These are phyloP conservation scores for Funneliformis geosporum DNA, from an alignment of 192 early-diverging fungal genomes.

Conservation along the genomic window DNA sequence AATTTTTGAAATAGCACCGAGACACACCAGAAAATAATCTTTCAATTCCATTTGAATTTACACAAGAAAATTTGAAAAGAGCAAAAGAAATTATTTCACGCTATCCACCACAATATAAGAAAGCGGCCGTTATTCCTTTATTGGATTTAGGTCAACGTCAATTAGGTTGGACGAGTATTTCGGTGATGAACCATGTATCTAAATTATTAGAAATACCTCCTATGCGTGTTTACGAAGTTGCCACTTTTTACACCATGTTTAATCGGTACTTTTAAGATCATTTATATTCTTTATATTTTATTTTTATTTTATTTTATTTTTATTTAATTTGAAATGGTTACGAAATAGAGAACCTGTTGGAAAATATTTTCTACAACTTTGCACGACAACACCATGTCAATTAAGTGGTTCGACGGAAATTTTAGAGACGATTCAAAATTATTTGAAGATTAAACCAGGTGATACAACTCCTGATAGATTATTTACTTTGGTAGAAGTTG, in stretches of 20 bases:
- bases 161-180: conserved; percentile 89
- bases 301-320: not conserved
- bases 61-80: conserved; percentile 71
- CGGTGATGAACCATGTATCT: conserved; percentile 97
- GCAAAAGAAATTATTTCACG: conserved; percentile 87
- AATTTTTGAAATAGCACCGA: conserved; percentile 1
- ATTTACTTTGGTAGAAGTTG: conserved; percentile 99
- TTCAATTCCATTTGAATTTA: conserved; percentile 84
- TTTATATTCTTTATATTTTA: not conserved
- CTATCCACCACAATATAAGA: conserved; percentile 98
- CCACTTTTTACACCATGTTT: conserved; percentile 99
- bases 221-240: conserved; percentile 99
- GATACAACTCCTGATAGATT: conserved; percentile 91
- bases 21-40: conserved; percentile 83
- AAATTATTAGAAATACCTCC: conserved; percentile 93
- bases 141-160: conserved; percentile 96
- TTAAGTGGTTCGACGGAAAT: conserved; percentile 92
- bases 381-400: conserved; percentile 98
- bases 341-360: conserved; percentile 87
- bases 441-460: conserved; percentile 91
- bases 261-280: conserved; percentile 82
- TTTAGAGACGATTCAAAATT: conserved; percentile 80
- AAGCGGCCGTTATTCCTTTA: conserved; percentile 93
- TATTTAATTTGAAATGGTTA: not conserved
- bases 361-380: conserved; percentile 98